A percentile compares a stretch with the other conserved stretches of the same genome.
These are phyloP conservation scores for Udeniomyces megalosporus DNA, from an alignment of 768 basidiomycete species.

Conservation along the genomic window DNA sequence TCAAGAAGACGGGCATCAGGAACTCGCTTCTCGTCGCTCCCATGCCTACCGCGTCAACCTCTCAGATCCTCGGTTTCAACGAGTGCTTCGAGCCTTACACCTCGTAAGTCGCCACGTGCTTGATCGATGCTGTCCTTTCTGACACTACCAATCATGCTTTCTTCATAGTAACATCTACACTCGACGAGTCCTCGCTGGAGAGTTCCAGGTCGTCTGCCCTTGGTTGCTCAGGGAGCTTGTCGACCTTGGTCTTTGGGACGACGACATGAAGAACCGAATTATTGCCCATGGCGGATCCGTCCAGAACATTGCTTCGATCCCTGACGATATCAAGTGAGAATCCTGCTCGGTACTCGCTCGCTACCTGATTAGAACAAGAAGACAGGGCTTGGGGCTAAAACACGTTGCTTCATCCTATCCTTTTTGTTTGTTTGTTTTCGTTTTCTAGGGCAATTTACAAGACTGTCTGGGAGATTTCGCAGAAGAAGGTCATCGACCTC, in stretches of 20 bases:
- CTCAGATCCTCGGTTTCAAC: conserved; percentile 94
- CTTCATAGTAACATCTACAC: conserved; percentile 80
- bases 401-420: too few relatives aligned
- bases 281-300: conserved; percentile 72
- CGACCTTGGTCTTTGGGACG: conserved; percentile 86
- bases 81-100: conserved; percentile 99
- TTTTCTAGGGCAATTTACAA: conserved; percentile 81
- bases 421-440: too few relatives aligned
- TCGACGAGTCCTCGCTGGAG: conserved; percentile 94
- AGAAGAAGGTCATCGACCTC: conserved; percentile 95
- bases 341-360: too few relatives aligned
- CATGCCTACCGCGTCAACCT: conserved; percentile 99
- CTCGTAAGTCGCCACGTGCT: conserved; percentile 36
- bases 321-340: conserved; percentile 16
- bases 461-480: conserved; percentile 99
- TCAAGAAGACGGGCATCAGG: conserved; percentile 60
- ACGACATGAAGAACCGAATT: conserved; percentile 98
- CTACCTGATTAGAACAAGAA: too few relatives aligned
- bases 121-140: neutral
- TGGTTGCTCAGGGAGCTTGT: conserved; percentile 98
- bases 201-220: conserved; percentile 98
- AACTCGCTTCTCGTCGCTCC: conserved; percentile 84
- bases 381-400: too few relatives aligned
- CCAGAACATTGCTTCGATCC: conserved; percentile 20
- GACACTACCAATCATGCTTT: neutral